Percentiles rank a stretch among this genome's conserved stretches.
Evolutionary conservation across 192 early-diverging fungal species (phyloP).

Genomic region (Entomortierella beljakovae): DNA sequence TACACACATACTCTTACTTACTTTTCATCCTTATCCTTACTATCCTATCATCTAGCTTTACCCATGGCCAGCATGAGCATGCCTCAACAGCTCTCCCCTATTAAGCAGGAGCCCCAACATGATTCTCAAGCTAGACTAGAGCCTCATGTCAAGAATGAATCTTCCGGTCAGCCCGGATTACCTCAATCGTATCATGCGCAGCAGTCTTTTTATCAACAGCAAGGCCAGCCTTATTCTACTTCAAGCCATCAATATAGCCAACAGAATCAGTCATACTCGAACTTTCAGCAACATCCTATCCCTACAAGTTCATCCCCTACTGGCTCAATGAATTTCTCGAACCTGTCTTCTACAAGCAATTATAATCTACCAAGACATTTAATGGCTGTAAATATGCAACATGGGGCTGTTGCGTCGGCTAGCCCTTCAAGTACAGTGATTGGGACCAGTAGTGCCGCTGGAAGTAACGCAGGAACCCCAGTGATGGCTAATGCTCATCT

Average conservation of each 20-base stretch:
- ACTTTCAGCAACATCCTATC: conserved; percentile 5
- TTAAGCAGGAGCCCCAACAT: conserved; percentile 34
- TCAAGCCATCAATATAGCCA: conserved; percentile 2
- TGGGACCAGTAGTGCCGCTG: conserved; percentile 7
- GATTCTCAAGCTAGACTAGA: conserved; percentile 25
- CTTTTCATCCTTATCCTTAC: background rate
- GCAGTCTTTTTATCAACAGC: conserved; percentile 8
- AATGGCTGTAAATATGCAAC: conserved; percentile 39
- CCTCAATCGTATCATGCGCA: conserved; percentile 13
- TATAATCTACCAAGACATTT: conserved; percentile 37
- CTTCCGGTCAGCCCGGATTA: conserved; percentile 5
- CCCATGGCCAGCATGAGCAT: conserved; percentile 8
- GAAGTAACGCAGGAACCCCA: conserved; percentile 26
- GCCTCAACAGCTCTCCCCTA: conserved; percentile 19
- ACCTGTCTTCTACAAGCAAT: conserved; percentile 13
- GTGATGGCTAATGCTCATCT: conserved; percentile 21
- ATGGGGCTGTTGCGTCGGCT: conserved; percentile 4
- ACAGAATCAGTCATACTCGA: conserved; percentile 6
- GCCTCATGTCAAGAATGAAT: conserved; percentile 36
- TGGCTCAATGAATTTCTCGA: conserved; percentile 12
- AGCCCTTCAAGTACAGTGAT: background rate
- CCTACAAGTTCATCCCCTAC: conserved; percentile 10
- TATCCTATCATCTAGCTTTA: background rate
- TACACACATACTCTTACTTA: background rate
- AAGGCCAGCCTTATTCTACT: conserved; percentile 1